A percentile compares a stretch with the other conserved stretches of the same genome.
These are phyloP conservation scores for Stephania yunnanensis DNA, from an alignment of 164 flowering plant species.

Conservation along the genomic window DNA sequence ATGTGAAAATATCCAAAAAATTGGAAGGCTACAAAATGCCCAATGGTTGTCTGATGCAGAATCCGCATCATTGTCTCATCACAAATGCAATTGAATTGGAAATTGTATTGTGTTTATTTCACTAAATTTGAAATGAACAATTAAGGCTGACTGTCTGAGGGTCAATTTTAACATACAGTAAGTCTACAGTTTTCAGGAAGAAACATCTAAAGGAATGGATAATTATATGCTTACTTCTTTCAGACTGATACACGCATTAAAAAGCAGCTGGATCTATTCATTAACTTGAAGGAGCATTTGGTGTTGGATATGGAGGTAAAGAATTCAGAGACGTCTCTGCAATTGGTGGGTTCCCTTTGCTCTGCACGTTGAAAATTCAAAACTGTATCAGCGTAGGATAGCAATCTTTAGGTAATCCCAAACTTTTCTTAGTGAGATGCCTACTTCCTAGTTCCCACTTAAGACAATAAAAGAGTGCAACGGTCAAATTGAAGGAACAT, in stretches of 20 bases:
- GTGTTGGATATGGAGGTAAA: conserved; percentile 4
- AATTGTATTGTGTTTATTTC: neutral
- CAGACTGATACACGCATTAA: neutral
- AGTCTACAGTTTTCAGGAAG: neutral
- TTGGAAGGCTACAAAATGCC: neutral
- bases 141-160: neutral
- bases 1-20: neutral
- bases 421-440: neutral
- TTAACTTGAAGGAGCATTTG: conserved; percentile 8
- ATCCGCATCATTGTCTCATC: too few relatives aligned
- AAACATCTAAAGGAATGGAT: neutral
- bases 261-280: neutral
- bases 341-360: conserved; percentile 10
- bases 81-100: neutral
- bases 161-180: neutral
- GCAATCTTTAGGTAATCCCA: neutral
- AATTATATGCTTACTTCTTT: neutral
- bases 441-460: neutral
- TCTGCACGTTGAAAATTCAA: conserved; percentile 12
- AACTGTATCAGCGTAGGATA: neutral
- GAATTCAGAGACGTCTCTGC: conserved; percentile 11
- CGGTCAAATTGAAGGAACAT: neutral
- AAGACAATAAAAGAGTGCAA: neutral
- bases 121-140: neutral
- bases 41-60: neutral